phyloP scores from a whole-genome alignment of 73 alveolate genomes.

The Breviolum minutum region DNA sequence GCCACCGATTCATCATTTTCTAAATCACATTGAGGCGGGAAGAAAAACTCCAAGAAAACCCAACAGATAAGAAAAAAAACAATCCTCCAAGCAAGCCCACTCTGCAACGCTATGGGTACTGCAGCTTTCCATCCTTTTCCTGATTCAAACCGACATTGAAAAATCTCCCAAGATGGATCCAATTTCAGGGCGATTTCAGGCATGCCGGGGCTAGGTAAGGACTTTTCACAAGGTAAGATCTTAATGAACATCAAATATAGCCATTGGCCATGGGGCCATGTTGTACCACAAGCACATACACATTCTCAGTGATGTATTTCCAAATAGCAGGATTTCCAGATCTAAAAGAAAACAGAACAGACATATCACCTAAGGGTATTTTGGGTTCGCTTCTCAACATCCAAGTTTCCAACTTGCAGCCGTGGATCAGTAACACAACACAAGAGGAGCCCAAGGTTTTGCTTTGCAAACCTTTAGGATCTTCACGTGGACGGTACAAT shows the following conservation, averaged over 20 bases:
- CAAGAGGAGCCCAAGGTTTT: slow-evolving; percentile 18
- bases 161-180: no score
- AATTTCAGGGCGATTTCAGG: no score
- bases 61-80: neutral
- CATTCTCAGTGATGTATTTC: no score
- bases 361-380: no score
- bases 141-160: neutral
- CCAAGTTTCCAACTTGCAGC: neutral
- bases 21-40: neutral
- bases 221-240: no score
- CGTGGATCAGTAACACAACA: neutral
- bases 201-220: no score
- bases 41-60: neutral
- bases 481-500: slow-evolving; percentile 56
- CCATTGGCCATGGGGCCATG: no score
- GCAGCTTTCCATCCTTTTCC: slow-evolving; percentile 28
- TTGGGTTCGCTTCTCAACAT: neutral
- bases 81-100: slow-evolving; percentile 49
- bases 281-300: no score
- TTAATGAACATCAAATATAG: no score
- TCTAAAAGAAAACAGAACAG: no score
- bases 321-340: no score
- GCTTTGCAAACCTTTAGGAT: slow-evolving; percentile 29
- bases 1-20: no score
- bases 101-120: neutral